Percentiles rank a stretch among this genome's conserved stretches.
phyloP scores from a whole-genome alignment of 2,329 filamentous ascomycete species.

The Xylaria polymorpha region DNA sequence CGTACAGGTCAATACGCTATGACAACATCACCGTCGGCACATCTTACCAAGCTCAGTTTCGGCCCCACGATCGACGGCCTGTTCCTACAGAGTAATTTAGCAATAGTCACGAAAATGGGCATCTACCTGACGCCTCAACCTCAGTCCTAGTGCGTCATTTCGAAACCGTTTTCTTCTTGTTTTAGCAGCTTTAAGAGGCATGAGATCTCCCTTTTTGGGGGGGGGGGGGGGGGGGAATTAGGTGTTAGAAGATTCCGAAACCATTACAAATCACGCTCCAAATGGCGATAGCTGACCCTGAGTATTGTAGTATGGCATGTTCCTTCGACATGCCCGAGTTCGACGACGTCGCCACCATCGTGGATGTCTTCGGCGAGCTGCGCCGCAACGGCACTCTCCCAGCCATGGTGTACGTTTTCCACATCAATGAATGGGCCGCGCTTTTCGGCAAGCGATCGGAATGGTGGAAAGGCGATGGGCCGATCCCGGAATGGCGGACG shows the following conservation, averaged over 20 bases:
- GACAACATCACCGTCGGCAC: constrained; percentile 54
- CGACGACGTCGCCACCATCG: constrained; percentile 58
- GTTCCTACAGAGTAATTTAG: constrained; percentile 65
- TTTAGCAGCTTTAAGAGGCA: no score
- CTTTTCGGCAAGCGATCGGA: constrained; percentile 57
- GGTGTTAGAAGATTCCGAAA: no score
- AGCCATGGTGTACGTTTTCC: constrained; percentile 58
- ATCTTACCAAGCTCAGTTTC: constrained; percentile 54
- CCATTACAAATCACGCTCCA: no score
- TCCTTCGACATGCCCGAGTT: constrained; percentile 59
- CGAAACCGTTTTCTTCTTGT: no score
- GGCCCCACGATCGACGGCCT: constrained; percentile 59
- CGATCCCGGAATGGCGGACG: constrained; percentile 59
- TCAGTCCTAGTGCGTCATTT: constrained; percentile 51
- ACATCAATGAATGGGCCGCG: constrained; percentile 59
- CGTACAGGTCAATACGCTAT: constrained; percentile 59
- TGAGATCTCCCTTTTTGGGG: no score
- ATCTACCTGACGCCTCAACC: constrained; percentile 57
- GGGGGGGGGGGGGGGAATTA: no score
- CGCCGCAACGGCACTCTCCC: constrained; percentile 57
- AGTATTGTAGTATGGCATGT: constrained; percentile 53
- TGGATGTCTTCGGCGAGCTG: constrained; percentile 58
- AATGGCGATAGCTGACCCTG: no score
- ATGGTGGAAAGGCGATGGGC: constrained; percentile 56
- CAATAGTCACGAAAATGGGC: constrained; percentile 67